Base-by-base conservation (phyloP, 495 filamentous ascomycete genomes). In the Polyplosphaeria fusca region DNA sequence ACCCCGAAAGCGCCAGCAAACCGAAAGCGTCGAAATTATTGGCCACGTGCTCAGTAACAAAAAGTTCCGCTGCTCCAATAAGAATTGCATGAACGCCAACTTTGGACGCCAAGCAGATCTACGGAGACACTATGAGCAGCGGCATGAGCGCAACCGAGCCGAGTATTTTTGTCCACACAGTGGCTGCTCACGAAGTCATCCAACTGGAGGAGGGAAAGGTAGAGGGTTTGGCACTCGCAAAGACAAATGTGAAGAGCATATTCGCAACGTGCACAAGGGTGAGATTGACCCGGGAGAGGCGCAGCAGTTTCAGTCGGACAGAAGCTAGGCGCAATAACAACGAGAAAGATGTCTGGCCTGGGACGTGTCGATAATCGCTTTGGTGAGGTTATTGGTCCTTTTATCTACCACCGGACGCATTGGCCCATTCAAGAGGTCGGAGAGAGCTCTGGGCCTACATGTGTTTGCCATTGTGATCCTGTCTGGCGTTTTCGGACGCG, bases 191-290 rank as follows among this genome's bases (percentile, higher is more conserved):
- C 5, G 46, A 11, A 37, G 25, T 27, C 12, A 30, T 18, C 4
- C 4, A 4, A 4, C 5, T 13, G 28, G n/a, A 4, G 46, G 46
- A 16, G 14, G 19, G 5, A 30, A 16, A 12, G 46, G 46, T 4
- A 9, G 46, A 4, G 22, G 46, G 14, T 49, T 49, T 22, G 46
- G 46, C 22, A 30, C 19, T 4, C 24, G 46, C 5, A 49, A 35
- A 19, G 46, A 49, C 19, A 49, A 49, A 22, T 18, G 46, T 4
- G 46, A 49, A 5, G 46, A 49, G 27, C 46, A 49, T 37, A 32
- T 49, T 4, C 24, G 46, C 4, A 49, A 5, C 20, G 46, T 49
- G 5, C 46, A 49, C 18, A 35, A 35, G 30, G n/a, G n/a, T n/a
- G 30, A 35, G 9, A 7, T n/a, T 35, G 9, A n/a, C 30, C 30